Base-by-base conservation (phyloP, 257 asterid species). In the Nemophila menziesii region DNA sequence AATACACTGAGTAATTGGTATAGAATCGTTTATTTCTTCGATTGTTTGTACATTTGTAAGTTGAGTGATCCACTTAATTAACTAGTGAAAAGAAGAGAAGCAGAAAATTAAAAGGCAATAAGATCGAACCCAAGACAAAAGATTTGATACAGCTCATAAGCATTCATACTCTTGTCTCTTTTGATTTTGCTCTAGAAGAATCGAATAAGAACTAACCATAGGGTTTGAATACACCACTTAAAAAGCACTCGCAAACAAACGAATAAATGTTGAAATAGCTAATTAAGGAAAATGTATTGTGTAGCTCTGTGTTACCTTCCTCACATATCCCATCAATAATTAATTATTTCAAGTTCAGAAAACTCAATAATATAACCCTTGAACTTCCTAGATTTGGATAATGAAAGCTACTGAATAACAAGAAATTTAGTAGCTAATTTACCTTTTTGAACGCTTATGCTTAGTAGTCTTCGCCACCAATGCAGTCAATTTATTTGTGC, bases 391-490 rank as follows among this genome's bases (percentile, higher is more conserved):
- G 11, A 33, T 62, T n/a, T 46, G 21, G 19, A 2, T 37, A 45
- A 49, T 34, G 16, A 59, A 42, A 48, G 18, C 16, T 39, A 27
- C 23, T 17, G 38, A 34, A 17, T 37, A 46, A 39, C 34, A 34
- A 15, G 12, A 58, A 73, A 57, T 34, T 22, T 29, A 46, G 41
- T 24, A 40, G 38, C 11, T 60, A n/a, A n/a, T n/a, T n/a, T n/a
- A 86, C 97, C 96, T 86, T 57, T 66, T 70, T 27, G 94, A 82
- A 43, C 87, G 94, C 44, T 64, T 68, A 71, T 86, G 93, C 33
- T 54, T 53, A 55, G 49, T 46, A 18, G 66, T 41, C 20, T 56
- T 44, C 37, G 54, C 44, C 40, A 48, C 67, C 51, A 63, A 54
- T 42, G 27, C 70, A 39, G 56, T 65, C 53, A 67, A 68, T 58